Conservation (phyloP, 139 green algal species). For the Chlorella ohadii region DNA sequence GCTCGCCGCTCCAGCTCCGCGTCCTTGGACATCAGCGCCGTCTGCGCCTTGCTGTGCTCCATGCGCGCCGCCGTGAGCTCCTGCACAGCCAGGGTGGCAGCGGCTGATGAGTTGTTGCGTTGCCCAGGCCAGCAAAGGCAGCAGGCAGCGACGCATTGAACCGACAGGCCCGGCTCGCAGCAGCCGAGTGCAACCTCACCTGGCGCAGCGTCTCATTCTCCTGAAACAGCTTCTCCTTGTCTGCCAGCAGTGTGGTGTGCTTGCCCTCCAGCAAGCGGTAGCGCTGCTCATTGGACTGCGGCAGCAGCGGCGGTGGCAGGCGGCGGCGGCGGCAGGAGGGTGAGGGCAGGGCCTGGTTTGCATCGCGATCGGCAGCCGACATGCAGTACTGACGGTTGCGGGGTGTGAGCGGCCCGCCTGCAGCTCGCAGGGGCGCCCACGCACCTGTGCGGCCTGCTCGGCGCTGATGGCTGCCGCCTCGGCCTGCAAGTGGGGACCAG, state of each 20-base stretch:
- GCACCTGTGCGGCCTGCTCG: conserved; percentile 56
- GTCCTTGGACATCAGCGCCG: conserved; percentile 44
- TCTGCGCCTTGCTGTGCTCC: conserved; percentile 51
- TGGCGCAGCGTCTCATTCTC: conserved; percentile 40
- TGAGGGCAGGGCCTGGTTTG: not conserved
- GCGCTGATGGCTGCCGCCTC: conserved; percentile 53
- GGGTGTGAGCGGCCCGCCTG: not conserved
- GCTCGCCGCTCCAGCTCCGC: conserved; percentile 40
- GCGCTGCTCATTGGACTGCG: conserved; percentile 60
- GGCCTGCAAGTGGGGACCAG: conserved; percentile 12
- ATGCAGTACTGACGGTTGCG: not conserved
- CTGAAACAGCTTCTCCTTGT: conserved; percentile 47
- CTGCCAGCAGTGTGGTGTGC: conserved; percentile 32
- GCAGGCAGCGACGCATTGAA: no score
- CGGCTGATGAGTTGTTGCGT: not conserved
- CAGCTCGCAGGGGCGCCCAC: not conserved
- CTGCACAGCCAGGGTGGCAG: not conserved
- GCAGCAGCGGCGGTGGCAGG: not conserved
- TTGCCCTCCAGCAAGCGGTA: conserved; percentile 49
- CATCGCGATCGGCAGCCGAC: not conserved
- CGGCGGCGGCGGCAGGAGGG: not conserved
- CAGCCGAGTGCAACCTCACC: not conserved
- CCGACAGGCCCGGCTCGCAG: not conserved
- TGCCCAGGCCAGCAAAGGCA: no score
- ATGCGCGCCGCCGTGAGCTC: conserved; percentile 34